Evolutionary conservation across 148 eudicot genomes (phyloP).

Genomic region (Camellia lanceoleosa): DNA sequence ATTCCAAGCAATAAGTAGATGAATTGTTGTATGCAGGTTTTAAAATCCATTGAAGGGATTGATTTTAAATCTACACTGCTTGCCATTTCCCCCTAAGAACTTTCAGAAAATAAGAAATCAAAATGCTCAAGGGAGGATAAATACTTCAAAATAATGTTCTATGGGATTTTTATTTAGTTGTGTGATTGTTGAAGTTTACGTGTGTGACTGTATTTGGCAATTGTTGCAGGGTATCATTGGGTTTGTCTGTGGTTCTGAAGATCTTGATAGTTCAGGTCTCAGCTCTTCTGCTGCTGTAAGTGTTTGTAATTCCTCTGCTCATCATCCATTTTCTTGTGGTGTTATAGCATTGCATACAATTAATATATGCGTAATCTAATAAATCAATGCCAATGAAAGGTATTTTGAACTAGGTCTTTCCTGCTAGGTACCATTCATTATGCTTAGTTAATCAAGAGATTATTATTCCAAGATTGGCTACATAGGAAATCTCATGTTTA

Average conservation of each 20-base stretch:
- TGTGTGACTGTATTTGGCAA: neutral
- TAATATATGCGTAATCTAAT: neutral
- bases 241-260: slow-evolving; percentile 66
- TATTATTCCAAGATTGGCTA: neutral
- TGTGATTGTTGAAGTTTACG: neutral
- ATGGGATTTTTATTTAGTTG: neutral
- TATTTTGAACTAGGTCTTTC: neutral
- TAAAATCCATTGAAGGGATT: neutral
- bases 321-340: slow-evolving; percentile 8
- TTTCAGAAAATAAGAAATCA: neutral
- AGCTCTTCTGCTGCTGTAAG: slow-evolving; percentile 99
- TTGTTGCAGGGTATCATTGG: slow-evolving; percentile 86
- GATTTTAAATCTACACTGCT: neutral
- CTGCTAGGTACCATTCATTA: neutral
- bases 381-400: neutral
- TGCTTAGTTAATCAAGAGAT: neutral
- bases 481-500: neutral
- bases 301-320: slow-evolving; percentile 20
- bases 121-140: neutral
- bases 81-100: neutral
- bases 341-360: neutral
- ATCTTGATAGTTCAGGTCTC: slow-evolving; percentile 96
- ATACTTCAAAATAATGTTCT: neutral
- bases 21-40: neutral
- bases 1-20: neutral